phyloP scores from a whole-genome alignment of 2,329 filamentous ascomycete species.

The Fusarium sp. region DNA sequence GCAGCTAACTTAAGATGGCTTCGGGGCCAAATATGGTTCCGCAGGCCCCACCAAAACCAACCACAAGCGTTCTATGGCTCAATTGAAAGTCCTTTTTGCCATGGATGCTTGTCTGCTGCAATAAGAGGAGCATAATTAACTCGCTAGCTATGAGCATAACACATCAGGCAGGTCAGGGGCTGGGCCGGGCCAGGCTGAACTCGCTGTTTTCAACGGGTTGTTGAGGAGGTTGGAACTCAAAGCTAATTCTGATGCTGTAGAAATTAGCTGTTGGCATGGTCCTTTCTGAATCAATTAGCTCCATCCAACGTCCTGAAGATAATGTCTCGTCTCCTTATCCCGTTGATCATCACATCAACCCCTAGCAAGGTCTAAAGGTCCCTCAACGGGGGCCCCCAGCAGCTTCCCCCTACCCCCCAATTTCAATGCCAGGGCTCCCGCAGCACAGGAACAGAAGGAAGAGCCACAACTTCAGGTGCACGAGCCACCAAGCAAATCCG shows the following conservation, averaged over 20 bases:
- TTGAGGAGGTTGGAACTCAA: not conserved
- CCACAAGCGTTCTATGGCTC: constrained; percentile 23
- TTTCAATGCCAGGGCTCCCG: constrained; percentile 42
- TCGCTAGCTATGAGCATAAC: not conserved
- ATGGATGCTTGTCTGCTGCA: constrained; percentile 12
- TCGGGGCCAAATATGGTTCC: constrained; percentile 27
- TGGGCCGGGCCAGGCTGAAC: not conserved
- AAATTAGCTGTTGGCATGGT: not conserved
- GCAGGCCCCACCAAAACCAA: constrained; percentile 27
- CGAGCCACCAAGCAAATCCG: constrained; percentile 32
- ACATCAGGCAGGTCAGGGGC: constrained; percentile 7
- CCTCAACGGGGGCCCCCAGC: constrained; percentile 25
- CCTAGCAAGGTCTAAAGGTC: constrained; percentile 36
- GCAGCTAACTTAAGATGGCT: constrained; percentile 34
- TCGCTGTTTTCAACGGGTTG: not conserved
- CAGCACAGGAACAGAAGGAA: constrained; percentile 28
- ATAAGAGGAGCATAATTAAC: constrained; percentile 18
- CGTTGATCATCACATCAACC: constrained; percentile 17
- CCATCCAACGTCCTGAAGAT: not conserved
- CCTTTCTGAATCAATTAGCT: not conserved
- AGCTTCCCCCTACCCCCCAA: constrained; percentile 30
- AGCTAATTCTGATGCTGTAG: not conserved
- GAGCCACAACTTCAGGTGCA: constrained; percentile 31
- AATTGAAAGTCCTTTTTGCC: constrained; percentile 24
- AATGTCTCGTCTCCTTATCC: constrained; percentile 7